Evolutionary conservation across 2,329 filamentous ascomycete species (phyloP), one percentile per base, ranked within the genome.

Genomic region (Fusarium coffeatum): DNA sequence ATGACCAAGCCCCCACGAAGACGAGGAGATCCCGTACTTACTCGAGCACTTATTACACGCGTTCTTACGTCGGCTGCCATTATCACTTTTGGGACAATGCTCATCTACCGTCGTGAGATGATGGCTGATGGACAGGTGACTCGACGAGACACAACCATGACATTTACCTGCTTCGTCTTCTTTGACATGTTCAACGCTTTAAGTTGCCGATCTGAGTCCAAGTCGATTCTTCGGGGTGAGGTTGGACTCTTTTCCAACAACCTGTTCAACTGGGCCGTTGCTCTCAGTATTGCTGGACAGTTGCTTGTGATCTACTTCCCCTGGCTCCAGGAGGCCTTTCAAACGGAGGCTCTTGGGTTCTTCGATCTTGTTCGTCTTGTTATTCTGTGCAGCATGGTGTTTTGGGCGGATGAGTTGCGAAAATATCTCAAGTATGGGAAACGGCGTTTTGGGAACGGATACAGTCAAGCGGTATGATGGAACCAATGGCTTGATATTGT

Each of bases 171-270:
- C 81, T 99, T 99, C 78, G 96, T 99, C 47, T 88, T 99, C 56
- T 99, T 98, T 80, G 96, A 99, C 84, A 99, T 99, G 96, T 98
- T 98, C 85, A 98, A 99, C 80, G 96, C 96, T 3, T 85, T 99
- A 23, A 91, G 93, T 18, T 99, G 96, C 81, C 93, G 96, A 49
- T 97, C 92, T 10, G 94, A 97, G 78, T 90, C 88, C 68, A 98
- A 98, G 80, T 97, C 93, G 13, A 86, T 99, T 8, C 87, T 99
- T 6, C 87, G 91, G 27, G 95, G 96, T 42, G 94, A 99, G 78
- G 86, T 97, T 53, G 89, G 92, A 11, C 79, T 97, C 15, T 92
- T 96, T 60, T 89, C 90, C 11, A 99, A 99, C 78, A 91, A 90
- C 64, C 92, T 99, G 81, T 99, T 99, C 83, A 98, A 98, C 81